Conservation (phyloP, 495 filamentous ascomycete species). For the Penicillium verhagenii region DNA sequence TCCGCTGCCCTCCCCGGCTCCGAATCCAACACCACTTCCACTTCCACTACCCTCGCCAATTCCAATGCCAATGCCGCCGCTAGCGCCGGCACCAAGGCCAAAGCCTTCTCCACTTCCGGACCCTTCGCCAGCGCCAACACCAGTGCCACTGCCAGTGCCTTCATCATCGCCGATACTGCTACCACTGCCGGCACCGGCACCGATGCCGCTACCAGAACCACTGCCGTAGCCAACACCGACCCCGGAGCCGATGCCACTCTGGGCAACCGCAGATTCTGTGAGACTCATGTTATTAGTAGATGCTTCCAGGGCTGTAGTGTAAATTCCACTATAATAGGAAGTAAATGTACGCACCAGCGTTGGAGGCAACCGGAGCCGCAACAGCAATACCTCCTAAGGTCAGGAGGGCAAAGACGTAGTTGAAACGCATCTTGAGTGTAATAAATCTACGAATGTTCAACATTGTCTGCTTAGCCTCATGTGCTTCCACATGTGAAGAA, state of each 20-base stretch:
- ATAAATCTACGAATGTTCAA: not conserved
- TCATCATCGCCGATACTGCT: not conserved
- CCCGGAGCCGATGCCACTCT: constrained; percentile 9
- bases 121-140: constrained; percentile 7
- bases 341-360: constrained; percentile 9
- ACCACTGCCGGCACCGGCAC: constrained; percentile 8
- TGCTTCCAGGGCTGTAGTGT: not conserved
- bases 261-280: constrained; percentile 2
- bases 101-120: not conserved
- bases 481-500: not conserved
- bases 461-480: not conserved
- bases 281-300: not conserved
- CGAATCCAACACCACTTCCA: constrained; percentile 1
- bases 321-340: not conserved
- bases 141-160: constrained; percentile 1
- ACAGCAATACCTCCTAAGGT: constrained; percentile 11
- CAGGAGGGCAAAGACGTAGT: constrained; percentile 13
- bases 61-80: constrained; percentile 2
- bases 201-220: not conserved
- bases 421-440: constrained; percentile 14
- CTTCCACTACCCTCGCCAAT: not conserved
- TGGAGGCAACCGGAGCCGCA: constrained; percentile 13
- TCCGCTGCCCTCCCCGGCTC: not conserved
- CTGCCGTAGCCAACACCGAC: not conserved
- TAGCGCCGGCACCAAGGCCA: not conserved